A percentile compares a stretch with the other conserved stretches of the same genome.
These are phyloP conservation scores for Quercus bicolor DNA, from an alignment of 306 rosid species.

Conservation along the genomic window DNA sequence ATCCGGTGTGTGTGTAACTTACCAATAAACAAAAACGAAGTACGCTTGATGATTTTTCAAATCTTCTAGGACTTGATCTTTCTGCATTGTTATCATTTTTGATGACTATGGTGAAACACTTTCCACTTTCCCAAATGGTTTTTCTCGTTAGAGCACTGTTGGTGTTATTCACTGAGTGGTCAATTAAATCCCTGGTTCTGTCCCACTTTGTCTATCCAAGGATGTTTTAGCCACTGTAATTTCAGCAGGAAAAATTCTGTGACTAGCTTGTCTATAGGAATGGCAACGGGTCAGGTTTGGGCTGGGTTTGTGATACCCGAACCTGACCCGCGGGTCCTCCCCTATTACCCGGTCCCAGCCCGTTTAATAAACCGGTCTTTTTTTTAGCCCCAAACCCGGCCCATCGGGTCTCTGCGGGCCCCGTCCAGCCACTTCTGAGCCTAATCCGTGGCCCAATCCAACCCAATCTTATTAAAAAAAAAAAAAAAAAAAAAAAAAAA, in stretches of 20 bases:
- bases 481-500: no score
- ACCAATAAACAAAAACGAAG: not conserved
- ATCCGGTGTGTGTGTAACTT: no score
- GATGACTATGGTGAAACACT: not conserved
- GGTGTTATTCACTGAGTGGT: not conserved
- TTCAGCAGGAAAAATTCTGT: not conserved
- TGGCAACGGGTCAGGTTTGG: no score
- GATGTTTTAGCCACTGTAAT: not conserved
- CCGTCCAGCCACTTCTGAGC: no score
- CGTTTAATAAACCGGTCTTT: no score
- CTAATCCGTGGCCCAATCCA: no score
- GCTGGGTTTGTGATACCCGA: no score
- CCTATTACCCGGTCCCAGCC: no score
- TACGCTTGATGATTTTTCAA: not conserved
- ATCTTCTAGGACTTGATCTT: not conserved
- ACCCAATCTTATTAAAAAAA: no score
- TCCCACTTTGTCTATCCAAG: not conserved
- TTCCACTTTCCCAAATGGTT: not conserved
- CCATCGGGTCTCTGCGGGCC: no score
- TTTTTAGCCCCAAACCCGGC: no score
- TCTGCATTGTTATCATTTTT: not conserved
- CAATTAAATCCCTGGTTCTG: not conserved
- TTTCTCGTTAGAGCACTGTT: not conserved
- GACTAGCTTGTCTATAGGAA: not conserved
- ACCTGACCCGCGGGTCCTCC: no score